Base-by-base conservation (phyloP, 2,329 filamentous ascomycete genomes). In the Teratosphaeriaceae sp. region DNA sequence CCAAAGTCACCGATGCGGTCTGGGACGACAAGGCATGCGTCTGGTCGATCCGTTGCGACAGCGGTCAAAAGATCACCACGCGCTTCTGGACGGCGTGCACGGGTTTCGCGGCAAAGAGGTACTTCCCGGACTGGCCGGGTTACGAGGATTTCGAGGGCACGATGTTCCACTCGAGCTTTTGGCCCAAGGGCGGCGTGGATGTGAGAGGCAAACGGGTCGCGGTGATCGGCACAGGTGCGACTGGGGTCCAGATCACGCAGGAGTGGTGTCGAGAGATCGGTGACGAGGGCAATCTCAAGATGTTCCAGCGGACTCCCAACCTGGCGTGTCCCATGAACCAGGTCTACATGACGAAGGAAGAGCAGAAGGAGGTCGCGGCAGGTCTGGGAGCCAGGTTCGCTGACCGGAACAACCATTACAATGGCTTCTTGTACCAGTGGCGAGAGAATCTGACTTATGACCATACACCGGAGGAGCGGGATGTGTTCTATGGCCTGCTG, bases 241-340 rank as follows among this genome's bases (percentile, higher is more conserved):
- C 78, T 0, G 80, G 80, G 1, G 73, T 84, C 1, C 80, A 84
- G 51, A 74, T 82, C 33, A 71, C 74, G 1, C 80, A 57, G 39
- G 78, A 39, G 41, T 74, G 60, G 75, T 72, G 2, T 66, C 5
- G 61, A 19, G 35, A 44, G 35, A 40, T 44, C 21, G 42, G 42
- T 11, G 57, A 26, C 43, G 52, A 53, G 3, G 52, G 46, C 18
- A 45, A 73, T 1, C 50, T 85, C 1, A 70, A 65, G 2, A 76
- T 85, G 26, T 83, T 84, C 59, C 79, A 84, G 53, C 72, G 82
- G 3, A 84, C 79, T 1, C 81, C 82, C 0, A 84, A 84, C 46
- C 65, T 82, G 5, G 78, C 77, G 0, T 53, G 84, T 1, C 79
- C 80, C 0, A 82, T 84, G 77, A 68, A 71, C 3, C 70, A 73